Evolutionary conservation across 2,329 filamentous ascomycete genomes (phyloP).

Genomic region (Cucurbitaria berberidis): DNA sequence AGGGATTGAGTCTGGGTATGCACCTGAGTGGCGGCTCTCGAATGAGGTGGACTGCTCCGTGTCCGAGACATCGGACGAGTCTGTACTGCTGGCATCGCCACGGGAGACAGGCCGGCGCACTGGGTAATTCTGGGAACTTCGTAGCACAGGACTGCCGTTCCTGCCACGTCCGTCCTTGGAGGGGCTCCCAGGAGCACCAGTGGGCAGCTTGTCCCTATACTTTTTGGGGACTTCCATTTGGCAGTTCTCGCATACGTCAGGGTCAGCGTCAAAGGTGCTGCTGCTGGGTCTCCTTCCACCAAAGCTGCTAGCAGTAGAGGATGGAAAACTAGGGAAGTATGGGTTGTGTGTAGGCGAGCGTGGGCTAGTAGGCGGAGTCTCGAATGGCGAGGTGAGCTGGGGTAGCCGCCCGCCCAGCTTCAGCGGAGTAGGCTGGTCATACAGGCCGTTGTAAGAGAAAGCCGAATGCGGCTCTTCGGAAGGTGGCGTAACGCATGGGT

Average conservation of each 20-base stretch:
- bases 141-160: slow-evolving; percentile 61
- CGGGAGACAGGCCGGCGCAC: slow-evolving; percentile 51
- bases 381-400: slow-evolving; percentile 46
- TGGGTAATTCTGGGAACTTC: slow-evolving; percentile 60
- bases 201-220: slow-evolving; percentile 60
- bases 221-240: slow-evolving; percentile 61
- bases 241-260: slow-evolving; percentile 64
- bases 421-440: slow-evolving; percentile 40
- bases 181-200: slow-evolving; percentile 59
- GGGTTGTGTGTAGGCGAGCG: slow-evolving; percentile 53
- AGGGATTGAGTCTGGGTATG: slow-evolving; percentile 44
- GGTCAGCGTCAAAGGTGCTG: slow-evolving; percentile 53
- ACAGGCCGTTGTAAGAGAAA: slow-evolving; percentile 43
- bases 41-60: slow-evolving; percentile 48
- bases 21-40: slow-evolving; percentile 37
- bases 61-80: slow-evolving; percentile 46
- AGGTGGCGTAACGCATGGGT: slow-evolving; percentile 53
- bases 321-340: slow-evolving; percentile 54
- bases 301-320: slow-evolving; percentile 40
- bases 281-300: slow-evolving; percentile 42
- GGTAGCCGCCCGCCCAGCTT: slow-evolving; percentile 42
- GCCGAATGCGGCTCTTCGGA: slow-evolving; percentile 44
- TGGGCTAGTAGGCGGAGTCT: slow-evolving; percentile 51
- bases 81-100: slow-evolving; percentile 42
- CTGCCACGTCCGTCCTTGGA: slow-evolving; percentile 56